These are phyloP conservation scores for Mitragyna speciosa DNA, from an alignment of 257 asterid genomes.

Conservation along the genomic window DNA sequence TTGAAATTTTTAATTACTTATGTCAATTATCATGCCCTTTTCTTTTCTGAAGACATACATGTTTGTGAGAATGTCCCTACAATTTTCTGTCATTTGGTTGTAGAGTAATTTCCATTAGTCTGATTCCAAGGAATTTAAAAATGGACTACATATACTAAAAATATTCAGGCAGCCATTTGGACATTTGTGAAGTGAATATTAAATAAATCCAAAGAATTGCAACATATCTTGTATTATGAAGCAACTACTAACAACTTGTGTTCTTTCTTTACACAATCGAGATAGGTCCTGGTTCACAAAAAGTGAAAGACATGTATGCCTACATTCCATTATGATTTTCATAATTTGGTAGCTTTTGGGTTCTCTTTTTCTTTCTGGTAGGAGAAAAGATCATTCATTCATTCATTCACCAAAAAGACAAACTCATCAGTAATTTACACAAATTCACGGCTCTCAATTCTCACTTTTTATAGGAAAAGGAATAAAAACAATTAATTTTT, in stretches of 20 bases:
- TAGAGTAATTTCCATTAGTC: not conserved
- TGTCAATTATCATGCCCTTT: not conserved
- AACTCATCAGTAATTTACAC: not conserved
- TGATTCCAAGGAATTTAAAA: not conserved
- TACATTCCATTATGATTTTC: not conserved
- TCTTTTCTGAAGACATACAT: not conserved
- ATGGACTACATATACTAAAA: not conserved
- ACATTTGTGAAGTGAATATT: too few relatives aligned
- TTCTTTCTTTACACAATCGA: not conserved
- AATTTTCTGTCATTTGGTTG: slow-evolving; percentile 5
- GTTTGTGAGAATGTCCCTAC: not conserved
- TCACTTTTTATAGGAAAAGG: not conserved
- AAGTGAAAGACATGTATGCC: not conserved
- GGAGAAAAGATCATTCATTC: not conserved
- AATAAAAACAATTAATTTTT: too few relatives aligned
- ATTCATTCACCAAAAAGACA: not conserved
- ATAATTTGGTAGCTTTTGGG: not conserved
- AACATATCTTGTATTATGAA: too few relatives aligned
- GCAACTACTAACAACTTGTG: not conserved
- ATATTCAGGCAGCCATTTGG: too few relatives aligned
- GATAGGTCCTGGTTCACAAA: not conserved
- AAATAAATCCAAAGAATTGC: too few relatives aligned
- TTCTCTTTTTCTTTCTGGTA: not conserved
- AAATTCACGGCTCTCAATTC: not conserved
- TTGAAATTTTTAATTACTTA: not conserved